Evolutionary conservation across 768 basidiomycete genomes (phyloP).

Genomic region (Boletus tylopilopsis): DNA sequence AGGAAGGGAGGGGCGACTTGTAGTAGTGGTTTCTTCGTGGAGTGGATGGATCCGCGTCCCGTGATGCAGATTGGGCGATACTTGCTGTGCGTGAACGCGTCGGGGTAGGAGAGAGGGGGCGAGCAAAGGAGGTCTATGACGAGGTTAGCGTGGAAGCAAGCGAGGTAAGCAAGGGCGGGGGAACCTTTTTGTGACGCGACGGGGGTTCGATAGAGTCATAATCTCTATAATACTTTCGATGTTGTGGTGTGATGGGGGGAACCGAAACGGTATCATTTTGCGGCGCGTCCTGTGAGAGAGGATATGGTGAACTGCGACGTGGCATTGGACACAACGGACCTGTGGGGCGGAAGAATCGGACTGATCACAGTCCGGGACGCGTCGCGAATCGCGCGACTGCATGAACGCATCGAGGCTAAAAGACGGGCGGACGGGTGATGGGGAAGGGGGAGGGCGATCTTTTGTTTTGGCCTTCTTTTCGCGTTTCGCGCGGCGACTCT

Average conservation of each 20-base stretch:
- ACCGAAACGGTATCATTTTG: conserved; percentile 28
- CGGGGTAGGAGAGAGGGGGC: conserved; percentile 46
- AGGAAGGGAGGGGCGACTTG: conserved; percentile 52
- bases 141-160: neutral
- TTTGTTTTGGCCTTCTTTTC: conserved; percentile 46
- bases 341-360: conserved; percentile 33
- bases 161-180: neutral
- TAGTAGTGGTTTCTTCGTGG: conserved; percentile 44
- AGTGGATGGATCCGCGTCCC: conserved; percentile 44
- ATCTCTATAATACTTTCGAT: conserved; percentile 56
- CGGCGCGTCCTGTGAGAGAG: conserved; percentile 19
- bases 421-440: conserved; percentile 46
- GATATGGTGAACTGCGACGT: conserved; percentile 20
- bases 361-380: conserved; percentile 31
- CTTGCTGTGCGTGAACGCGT: conserved; percentile 31
- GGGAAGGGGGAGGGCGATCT: conserved; percentile 51
- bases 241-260: conserved; percentile 55
- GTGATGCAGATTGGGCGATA: conserved; percentile 29
- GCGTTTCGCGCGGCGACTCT: conserved; percentile 51
- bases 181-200: conserved; percentile 31
- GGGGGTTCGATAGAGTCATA: conserved; percentile 32
- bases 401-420: conserved; percentile 47
- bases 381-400: conserved; percentile 54
- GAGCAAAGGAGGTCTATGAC: conserved; percentile 26
- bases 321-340: conserved; percentile 35